Conservation (phyloP, 345 rosid species). For the Murraya paniculata region DNA sequence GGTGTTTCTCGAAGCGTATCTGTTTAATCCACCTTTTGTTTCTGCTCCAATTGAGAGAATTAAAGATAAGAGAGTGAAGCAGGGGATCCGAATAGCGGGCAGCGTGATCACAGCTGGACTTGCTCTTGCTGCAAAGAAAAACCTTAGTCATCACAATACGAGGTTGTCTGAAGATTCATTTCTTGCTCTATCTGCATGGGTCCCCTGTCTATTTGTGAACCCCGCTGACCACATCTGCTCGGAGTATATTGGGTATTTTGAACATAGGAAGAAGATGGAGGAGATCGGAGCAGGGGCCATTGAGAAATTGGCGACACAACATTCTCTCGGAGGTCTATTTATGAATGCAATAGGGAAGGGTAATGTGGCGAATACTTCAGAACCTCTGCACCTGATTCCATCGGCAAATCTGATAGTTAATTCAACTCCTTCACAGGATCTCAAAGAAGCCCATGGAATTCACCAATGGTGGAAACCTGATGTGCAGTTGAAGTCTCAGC, state of each 20-base stretch:
- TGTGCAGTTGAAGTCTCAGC: constrained; percentile 43
- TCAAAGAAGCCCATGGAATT: constrained; percentile 81
- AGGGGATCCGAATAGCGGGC: constrained; percentile 59
- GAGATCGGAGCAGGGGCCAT: constrained; percentile 72
- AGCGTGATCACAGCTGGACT: constrained; percentile 87
- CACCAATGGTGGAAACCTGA: constrained; percentile 93
- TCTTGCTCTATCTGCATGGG: constrained; percentile 54
- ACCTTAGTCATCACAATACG: constrained; percentile 26
- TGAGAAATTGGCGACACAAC: constrained; percentile 64
- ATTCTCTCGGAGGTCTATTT: constrained; percentile 65
- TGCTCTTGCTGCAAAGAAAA: constrained; percentile 52
- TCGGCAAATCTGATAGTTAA: constrained; percentile 63
- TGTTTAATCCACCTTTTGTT: constrained; percentile 82
- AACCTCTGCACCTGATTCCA: constrained; percentile 73
- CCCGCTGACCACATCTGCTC: constrained; percentile 70
- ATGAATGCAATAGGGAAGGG: constrained; percentile 53
- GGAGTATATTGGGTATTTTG: constrained; percentile 80
- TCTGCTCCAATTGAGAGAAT: constrained; percentile 77
- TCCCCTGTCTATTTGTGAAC: constrained; percentile 61
- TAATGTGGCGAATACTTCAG: constrained; percentile 25
- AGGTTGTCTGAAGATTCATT: constrained; percentile 50
- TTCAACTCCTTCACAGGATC: constrained; percentile 36
- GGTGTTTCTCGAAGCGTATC: constrained; percentile 50
- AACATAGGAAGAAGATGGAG: constrained; percentile 86
- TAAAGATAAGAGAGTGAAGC: constrained; percentile 58